phyloP scores from a whole-genome alignment of 805 yeast species.

The Wickerhamomyces tratensis region DNA sequence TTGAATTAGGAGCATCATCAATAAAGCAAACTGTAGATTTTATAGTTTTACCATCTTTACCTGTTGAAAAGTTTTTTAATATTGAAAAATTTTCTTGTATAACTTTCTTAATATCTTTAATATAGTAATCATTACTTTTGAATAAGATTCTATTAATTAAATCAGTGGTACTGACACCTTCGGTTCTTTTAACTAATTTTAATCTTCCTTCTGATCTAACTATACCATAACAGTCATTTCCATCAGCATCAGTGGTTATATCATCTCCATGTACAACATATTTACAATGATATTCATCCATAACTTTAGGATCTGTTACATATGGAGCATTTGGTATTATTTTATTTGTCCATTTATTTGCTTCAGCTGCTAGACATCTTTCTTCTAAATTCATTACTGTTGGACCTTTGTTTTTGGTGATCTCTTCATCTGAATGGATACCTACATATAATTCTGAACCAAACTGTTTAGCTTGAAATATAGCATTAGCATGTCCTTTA shows the following conservation, averaged over 20 bases:
- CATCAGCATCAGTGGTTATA: constrained; percentile 92
- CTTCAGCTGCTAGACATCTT: constrained; percentile 74
- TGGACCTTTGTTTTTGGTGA: constrained; percentile 77
- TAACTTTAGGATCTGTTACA: constrained; percentile 76
- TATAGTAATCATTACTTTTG: constrained; percentile 12
- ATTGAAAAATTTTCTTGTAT: constrained; percentile 6
- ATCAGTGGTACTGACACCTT: constrained; percentile 91
- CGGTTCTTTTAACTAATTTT: constrained; percentile 87
- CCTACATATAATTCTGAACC: constrained; percentile 78
- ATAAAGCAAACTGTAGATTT: constrained; percentile 49
- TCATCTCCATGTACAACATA: constrained; percentile 99
- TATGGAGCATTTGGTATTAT: constrained; percentile 81
- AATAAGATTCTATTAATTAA: constrained; percentile 78
- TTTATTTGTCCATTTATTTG: constrained; percentile 80
- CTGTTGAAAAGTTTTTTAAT: constrained; percentile 48
- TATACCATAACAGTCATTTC: constrained; percentile 82
- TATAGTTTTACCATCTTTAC: constrained; percentile 43
- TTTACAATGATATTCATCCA: constrained; percentile 66
- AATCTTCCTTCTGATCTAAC: constrained; percentile 83
- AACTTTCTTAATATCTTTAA: constrained; percentile 2
- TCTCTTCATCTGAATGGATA: constrained; percentile 87
- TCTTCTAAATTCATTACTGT: constrained; percentile 85
- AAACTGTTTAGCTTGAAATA: constrained; percentile 81
- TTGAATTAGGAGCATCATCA: constrained; percentile 17
- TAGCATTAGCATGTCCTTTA: constrained; percentile 82